Conservation (phyloP, 1,139 yeast genomes). For the Hanseniaspora gamundiae region DNA sequence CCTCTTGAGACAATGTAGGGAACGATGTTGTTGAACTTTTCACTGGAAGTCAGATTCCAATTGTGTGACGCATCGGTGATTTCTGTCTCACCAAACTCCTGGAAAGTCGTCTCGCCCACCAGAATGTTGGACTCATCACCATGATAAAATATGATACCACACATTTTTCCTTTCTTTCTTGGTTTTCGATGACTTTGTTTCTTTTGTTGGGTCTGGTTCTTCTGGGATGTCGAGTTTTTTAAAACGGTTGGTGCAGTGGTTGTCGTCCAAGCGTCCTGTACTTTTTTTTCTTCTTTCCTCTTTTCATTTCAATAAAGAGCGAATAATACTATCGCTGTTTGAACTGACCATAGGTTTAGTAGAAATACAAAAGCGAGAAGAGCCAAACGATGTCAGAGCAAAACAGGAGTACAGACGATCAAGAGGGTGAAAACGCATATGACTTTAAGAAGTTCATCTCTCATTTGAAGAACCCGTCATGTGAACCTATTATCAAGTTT, state of each 20-base stretch:
- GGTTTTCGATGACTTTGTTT: too few relatives aligned
- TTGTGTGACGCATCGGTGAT: background rate
- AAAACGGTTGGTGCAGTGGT: too few relatives aligned
- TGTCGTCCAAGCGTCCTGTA: background rate
- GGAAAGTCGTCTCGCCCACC: background rate
- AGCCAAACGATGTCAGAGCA: slow-evolving; percentile 5
- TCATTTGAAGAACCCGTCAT: slow-evolving; percentile 59
- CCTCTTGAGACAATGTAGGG: slow-evolving; percentile 42
- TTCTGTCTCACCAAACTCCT: slow-evolving; percentile 2
- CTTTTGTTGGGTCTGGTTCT: too few relatives aligned
- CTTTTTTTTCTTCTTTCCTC: too few relatives aligned
- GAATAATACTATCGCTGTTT: background rate
- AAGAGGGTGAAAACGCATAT: slow-evolving; percentile 17
- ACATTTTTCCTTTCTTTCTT: background rate
- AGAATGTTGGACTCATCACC: background rate
- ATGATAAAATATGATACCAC: slow-evolving; percentile 7
- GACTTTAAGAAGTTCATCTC: slow-evolving; percentile 74
- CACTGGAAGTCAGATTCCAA: background rate
- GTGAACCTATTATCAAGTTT: slow-evolving; percentile 84
- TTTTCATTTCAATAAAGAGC: too few relatives aligned
- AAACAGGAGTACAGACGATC: too few relatives aligned
- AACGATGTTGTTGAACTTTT: slow-evolving; percentile 24
- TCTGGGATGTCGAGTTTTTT: too few relatives aligned
- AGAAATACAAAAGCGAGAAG: background rate
- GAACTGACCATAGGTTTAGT: background rate